phyloP scores from a whole-genome alignment of 768 basidiomycete genomes.

The Rhizopogon rudus region DNA sequence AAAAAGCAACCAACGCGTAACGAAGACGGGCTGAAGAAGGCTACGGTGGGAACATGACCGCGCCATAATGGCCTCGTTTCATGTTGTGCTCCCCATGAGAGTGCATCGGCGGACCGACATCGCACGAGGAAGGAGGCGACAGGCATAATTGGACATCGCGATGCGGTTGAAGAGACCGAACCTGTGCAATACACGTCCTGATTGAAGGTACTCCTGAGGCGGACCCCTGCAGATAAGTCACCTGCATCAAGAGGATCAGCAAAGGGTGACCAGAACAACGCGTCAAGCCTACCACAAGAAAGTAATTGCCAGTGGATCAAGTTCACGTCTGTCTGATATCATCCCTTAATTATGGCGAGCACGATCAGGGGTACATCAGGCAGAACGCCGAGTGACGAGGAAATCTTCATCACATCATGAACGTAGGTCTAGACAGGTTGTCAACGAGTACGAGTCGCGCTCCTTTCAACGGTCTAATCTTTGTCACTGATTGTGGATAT shows the following conservation, averaged over 20 bases:
- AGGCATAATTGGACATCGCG: too few relatives aligned
- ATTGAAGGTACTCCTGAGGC: too few relatives aligned
- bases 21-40: too few relatives aligned
- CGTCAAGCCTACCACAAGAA: background rate
- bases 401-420: constrained; percentile 31
- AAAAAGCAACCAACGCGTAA: too few relatives aligned
- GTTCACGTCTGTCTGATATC: background rate
- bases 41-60: background rate
- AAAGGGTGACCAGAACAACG: background rate
- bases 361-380: background rate
- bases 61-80: too few relatives aligned
- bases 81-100: too few relatives aligned
- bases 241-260: background rate
- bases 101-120: too few relatives aligned
- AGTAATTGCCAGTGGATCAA: background rate
- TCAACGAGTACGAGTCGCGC: constrained; percentile 46
- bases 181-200: too few relatives aligned
- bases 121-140: too few relatives aligned
- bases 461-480: constrained; percentile 43
- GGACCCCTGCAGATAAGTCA: too few relatives aligned
- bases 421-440: constrained; percentile 36
- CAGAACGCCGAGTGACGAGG: background rate
- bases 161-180: background rate
- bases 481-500: constrained; percentile 12
- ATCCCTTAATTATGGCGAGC: background rate